Conservation (phyloP, 495 filamentous ascomycete species). For the Podospora sp. region DNA sequence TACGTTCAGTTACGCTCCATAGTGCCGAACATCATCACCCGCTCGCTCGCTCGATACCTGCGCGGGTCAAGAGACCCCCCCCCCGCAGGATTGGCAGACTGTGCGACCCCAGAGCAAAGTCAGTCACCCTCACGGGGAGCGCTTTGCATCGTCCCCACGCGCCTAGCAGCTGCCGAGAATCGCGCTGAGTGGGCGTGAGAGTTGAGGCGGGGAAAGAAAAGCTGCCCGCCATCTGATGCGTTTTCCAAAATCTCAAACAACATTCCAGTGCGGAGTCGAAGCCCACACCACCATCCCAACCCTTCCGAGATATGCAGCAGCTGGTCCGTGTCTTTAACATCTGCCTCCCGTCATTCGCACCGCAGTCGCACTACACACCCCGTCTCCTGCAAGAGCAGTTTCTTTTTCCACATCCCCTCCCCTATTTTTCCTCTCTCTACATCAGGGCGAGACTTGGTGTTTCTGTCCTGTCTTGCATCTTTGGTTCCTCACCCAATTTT, state of each 20-base stretch:
- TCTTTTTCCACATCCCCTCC: slow-evolving; percentile 12
- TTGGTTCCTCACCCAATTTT: slow-evolving; percentile 5
- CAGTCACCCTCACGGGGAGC: background rate
- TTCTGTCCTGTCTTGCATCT: slow-evolving; percentile 34
- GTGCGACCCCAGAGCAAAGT: slow-evolving; percentile 6
- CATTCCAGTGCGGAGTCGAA: slow-evolving; percentile 32
- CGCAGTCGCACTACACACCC: slow-evolving; percentile 5
- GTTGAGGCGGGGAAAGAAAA: slow-evolving; percentile 17
- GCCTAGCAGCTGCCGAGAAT: background rate
- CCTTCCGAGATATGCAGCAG: slow-evolving; percentile 35
- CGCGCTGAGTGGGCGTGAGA: slow-evolving; percentile 13
- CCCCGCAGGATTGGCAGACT: slow-evolving; percentile 11
- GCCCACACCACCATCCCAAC: slow-evolving; percentile 28
- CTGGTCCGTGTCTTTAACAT: slow-evolving; percentile 33
- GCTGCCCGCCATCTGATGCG: slow-evolving; percentile 18
- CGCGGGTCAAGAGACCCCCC: slow-evolving; percentile 21
- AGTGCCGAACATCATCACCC: slow-evolving; percentile 6
- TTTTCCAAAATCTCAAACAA: slow-evolving; percentile 30
- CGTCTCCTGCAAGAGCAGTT: slow-evolving; percentile 13
- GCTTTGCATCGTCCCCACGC: background rate
- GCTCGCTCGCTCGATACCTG: slow-evolving; percentile 17
- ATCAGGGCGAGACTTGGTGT: slow-evolving; percentile 27
- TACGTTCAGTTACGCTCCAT: slow-evolving; percentile 27
- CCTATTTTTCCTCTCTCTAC: slow-evolving; percentile 14
- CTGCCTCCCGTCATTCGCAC: slow-evolving; percentile 21